Evolutionary conservation across 257 asterid genomes (phyloP), one percentile per base, ranked within the genome.

Genomic region (Oldenlandia corymbosa): DNA sequence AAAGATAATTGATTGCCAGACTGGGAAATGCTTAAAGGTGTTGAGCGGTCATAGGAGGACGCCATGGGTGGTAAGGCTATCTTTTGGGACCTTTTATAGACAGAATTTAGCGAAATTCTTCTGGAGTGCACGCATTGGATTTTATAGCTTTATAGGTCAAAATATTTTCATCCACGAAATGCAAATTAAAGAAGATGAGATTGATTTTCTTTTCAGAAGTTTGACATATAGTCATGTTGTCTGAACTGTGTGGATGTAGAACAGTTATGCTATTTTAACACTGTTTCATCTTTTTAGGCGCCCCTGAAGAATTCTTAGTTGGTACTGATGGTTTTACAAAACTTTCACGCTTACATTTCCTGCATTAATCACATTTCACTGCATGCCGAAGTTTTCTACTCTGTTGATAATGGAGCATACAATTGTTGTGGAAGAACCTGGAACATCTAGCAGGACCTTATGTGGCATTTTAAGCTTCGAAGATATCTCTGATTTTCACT

Each of bases 21-120:
- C 87, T 64, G 95, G 98, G 65, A 92, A 80, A 58, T 92, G 98
- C 83, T 78, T 89, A 69, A 92, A 92, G 83, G 95, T 89, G 76
- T 82, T 92, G 73, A 92, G 87, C 68, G 98, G 98, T 70, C 98
- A 92, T 80, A 90, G 97, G 65, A 85, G 98, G 79, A 92, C 98
- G 49, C 98, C 98, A 61, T 92, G 98, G 98, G 98, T 89, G 97
- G 98, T 92, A 81, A 83, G 86, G 34, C 69, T 72, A 49, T 71
- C 75, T 76, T 76, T 69, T 63, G 60, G 60, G 7, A 56, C 46
- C 23, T 61, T 20, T 14, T 47, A 39, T 58, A 60, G 42, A 34
- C 18, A 55, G 39, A 5, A n/a, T 13, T 32, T 60, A 1, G 46
- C 30, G 16, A 27, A 26, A 37, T 27, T 17, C 21, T 13, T 50